Conservation (phyloP, 805 yeast genomes). For the Cephaloascus albidus region DNA sequence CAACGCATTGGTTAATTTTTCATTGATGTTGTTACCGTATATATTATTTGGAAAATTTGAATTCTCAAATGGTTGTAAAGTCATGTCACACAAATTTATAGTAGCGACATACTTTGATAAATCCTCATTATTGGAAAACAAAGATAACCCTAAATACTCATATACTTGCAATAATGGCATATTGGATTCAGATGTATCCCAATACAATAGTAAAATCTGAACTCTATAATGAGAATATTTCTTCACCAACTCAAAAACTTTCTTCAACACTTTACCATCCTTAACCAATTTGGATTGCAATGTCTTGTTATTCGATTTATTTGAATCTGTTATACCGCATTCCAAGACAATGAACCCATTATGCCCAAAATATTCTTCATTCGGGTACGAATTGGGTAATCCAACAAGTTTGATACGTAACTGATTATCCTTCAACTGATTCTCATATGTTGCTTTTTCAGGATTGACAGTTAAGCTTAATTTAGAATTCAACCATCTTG, state of each 20-base stretch:
- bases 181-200: slow-evolving; percentile 19
- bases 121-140: neutral
- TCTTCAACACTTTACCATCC: slow-evolving; percentile 25
- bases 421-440: slow-evolving; percentile 13
- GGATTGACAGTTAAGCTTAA: slow-evolving; percentile 24
- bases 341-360: slow-evolving; percentile 40
- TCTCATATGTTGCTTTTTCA: slow-evolving; percentile 16
- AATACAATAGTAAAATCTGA: slow-evolving; percentile 29
- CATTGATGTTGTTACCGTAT: neutral
- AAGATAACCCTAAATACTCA: neutral
- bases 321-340: slow-evolving; percentile 29
- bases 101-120: neutral
- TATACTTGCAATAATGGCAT: neutral
- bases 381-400: slow-evolving; percentile 28
- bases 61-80: neutral
- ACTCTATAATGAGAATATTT: slow-evolving; percentile 26
- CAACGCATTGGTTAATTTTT: neutral
- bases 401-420: slow-evolving; percentile 25
- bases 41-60: neutral
- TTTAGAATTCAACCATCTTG: slow-evolving; percentile 42
- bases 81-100: neutral
- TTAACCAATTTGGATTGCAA: slow-evolving; percentile 21
- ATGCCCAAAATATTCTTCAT: slow-evolving; percentile 25
- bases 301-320: slow-evolving; percentile 3
- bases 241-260: slow-evolving; percentile 21